These are phyloP conservation scores for Magnaporthiopsis poae DNA, from an alignment of 2,329 filamentous ascomycete species.

Conservation along the genomic window DNA sequence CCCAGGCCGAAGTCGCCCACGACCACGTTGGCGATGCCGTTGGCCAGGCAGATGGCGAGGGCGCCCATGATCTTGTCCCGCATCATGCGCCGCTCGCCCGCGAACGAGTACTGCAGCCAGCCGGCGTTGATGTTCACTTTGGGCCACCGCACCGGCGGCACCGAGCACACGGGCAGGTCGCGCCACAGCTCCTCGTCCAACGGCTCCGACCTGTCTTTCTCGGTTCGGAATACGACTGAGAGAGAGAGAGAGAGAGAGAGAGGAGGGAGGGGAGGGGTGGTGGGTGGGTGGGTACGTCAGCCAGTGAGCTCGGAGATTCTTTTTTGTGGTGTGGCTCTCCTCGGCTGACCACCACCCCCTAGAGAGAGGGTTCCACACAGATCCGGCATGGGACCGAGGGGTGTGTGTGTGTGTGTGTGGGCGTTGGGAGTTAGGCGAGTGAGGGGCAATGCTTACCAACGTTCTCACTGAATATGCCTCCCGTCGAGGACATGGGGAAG, in stretches of 20 bases:
- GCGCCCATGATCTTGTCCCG: conserved; percentile 62
- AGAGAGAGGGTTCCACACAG: neutral
- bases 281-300: neutral
- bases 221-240: conserved; percentile 60
- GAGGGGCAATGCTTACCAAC: conserved; percentile 40
- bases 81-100: conserved; percentile 60
- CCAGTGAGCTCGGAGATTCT: neutral
- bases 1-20: conserved; percentile 58
- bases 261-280: too few species aligned
- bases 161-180: conserved; percentile 61
- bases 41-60: conserved; percentile 57
- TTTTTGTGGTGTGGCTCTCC: neutral
- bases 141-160: conserved; percentile 61
- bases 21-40: conserved; percentile 46
- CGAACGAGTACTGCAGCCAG: conserved; percentile 61
- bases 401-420: neutral
- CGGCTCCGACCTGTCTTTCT: conserved; percentile 54
- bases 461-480: conserved; percentile 59
- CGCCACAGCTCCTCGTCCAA: conserved; percentile 42
- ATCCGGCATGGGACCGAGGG: conserved; percentile 10
- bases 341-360: neutral
- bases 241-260: too few species aligned
- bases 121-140: conserved; percentile 50
- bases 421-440: too few species aligned
- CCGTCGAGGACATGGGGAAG: conserved; percentile 62